A percentile compares a stretch with the other conserved stretches of the same genome.
These are phyloP conservation scores for Ustilago bromivora DNA, from an alignment of 1,284 basidiomycete genomes.

Conservation along the genomic window DNA sequence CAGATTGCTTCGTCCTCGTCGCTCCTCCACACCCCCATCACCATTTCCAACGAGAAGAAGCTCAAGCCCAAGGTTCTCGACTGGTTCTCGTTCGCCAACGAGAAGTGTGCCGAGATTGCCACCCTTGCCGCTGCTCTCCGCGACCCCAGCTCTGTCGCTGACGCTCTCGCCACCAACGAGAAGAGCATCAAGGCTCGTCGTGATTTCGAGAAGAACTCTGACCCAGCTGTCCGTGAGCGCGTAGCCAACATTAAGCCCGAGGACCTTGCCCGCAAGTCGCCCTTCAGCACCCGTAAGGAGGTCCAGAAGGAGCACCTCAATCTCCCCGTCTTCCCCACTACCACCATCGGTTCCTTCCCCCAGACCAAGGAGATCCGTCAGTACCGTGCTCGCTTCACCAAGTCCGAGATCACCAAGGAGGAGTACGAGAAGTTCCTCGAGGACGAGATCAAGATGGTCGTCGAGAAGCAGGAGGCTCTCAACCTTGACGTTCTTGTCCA, in stretches of 20 bases:
- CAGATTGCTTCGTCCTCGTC: slow-evolving; percentile 96
- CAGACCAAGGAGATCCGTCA: slow-evolving; percentile 93
- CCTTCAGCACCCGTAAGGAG: slow-evolving; percentile 88
- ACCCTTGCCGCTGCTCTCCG: slow-evolving; percentile 76
- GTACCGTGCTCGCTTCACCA: slow-evolving; percentile 75
- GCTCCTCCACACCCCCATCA: slow-evolving; percentile 97
- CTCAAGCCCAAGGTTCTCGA: slow-evolving; percentile 90
- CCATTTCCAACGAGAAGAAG: slow-evolving; percentile 91
- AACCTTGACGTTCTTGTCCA: slow-evolving; percentile 98
- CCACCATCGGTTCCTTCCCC: slow-evolving; percentile 95
- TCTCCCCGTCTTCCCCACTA: slow-evolving; percentile 97
- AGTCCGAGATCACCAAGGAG: slow-evolving; percentile 86
- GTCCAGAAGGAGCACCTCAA: slow-evolving; percentile 89
- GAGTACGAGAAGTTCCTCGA: slow-evolving; percentile 99
- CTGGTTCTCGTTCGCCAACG: slow-evolving; percentile 98
- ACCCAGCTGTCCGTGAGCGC: slow-evolving; percentile 94
- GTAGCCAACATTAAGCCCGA: slow-evolving; percentile 90
- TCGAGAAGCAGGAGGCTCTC: slow-evolving; percentile 95
- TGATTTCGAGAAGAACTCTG: slow-evolving; percentile 93
- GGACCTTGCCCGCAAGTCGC: slow-evolving; percentile 88
- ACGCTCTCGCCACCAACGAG: slow-evolving; percentile 76
- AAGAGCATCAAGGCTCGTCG: slow-evolving; percentile 93
- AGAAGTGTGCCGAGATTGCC: slow-evolving; percentile 94
- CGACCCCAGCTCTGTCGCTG: slow-evolving; percentile 56
- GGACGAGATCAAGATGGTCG: slow-evolving; percentile 94